Conservation (phyloP, 225 moss, liverwort and hornwort species). For the Marchantia polymorpha region DNA sequence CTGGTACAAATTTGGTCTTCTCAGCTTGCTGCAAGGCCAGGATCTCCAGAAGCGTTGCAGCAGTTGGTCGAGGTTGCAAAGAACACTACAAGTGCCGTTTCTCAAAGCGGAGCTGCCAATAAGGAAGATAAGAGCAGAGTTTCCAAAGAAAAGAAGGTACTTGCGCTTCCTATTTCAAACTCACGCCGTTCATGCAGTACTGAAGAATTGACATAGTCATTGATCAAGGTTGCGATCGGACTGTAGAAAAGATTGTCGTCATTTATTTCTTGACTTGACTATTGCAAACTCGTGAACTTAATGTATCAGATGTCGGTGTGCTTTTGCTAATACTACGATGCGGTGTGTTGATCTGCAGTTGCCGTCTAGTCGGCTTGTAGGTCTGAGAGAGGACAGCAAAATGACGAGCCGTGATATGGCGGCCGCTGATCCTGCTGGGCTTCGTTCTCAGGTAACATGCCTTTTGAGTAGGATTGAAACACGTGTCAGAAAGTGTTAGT, state of each 20-base stretch:
- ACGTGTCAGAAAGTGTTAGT: neutral
- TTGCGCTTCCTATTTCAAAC: neutral
- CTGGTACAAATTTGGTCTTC: neutral
- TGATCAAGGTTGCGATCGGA: no score
- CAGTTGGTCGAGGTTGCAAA: slow-evolving; percentile 92
- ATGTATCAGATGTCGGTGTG: neutral
- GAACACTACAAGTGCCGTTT: slow-evolving; percentile 51
- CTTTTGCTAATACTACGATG: neutral
- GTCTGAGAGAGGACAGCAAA: slow-evolving; percentile 65
- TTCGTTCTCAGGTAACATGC: slow-evolving; percentile 65
- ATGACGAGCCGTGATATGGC: slow-evolving; percentile 60
- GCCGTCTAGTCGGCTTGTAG: slow-evolving; percentile 55
- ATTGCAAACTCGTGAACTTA: no score
- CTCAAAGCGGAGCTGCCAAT: slow-evolving; percentile 49
- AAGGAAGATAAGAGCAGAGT: slow-evolving; percentile 80
- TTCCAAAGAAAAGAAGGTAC: slow-evolving; percentile 76
- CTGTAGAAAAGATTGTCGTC: no score
- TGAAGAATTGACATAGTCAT: no score
- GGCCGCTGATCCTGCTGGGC: slow-evolving; percentile 74
- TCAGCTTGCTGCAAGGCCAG: slow-evolving; percentile 83
- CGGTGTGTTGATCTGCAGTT: slow-evolving; percentile 38
- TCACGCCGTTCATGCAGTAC: no score
- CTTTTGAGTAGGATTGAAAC: no score
- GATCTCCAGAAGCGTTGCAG: slow-evolving; percentile 82
- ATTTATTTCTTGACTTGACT: no score